Evolutionary conservation across 2,329 filamentous ascomycete genomes (phyloP), one percentile per base, ranked within the genome.

Genomic region (Botrytis paeoniae): DNA sequence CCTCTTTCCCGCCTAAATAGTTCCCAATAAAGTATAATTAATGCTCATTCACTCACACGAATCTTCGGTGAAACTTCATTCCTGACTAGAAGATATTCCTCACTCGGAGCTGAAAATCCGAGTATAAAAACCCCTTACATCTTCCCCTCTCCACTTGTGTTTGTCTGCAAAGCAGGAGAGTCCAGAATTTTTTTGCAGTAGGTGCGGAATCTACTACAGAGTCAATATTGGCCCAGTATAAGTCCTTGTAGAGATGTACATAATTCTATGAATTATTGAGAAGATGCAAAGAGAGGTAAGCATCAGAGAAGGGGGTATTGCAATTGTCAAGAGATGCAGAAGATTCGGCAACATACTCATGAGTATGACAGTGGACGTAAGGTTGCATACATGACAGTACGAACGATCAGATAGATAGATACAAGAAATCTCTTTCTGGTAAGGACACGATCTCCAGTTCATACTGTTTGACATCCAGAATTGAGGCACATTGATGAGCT

Each of bases 311-410:
- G 45, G 4, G 45, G 4, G 25, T 2, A 25, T 48, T 48, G 4
- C 22, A 12, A 4, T 12, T 12, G 22, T 12, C 10, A 12, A 25
- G 2, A 12, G 22, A 51, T 6, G 45, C 22, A 6, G 0, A 51
- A 6, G 22, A n/a, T 5, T n/a, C 3, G 10, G 1, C 12, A n/a
- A 14, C 4, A 4, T n/a, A 14, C 6, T 2, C 5, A 0, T 0
- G 12, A n/a, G 5, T 51, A 1, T 10, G 22, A 51, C 45, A 51
- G 22, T 3, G 45, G n/a, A 51, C 0, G 10, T 51, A n/a, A 51
- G 1, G 4, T 14, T 48, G 1, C 4, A 4, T 25, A 14, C 0
- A 51, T 5, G 22, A 51, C 22, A 48, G 1, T 25, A 10, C 8
- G 22, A 5, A 48, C 12, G 20, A 12, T n/a, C n/a, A n/a, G n/a